phyloP scores from a whole-genome alignment of 306 rosid genomes.

The Vigna hirtella region DNA sequence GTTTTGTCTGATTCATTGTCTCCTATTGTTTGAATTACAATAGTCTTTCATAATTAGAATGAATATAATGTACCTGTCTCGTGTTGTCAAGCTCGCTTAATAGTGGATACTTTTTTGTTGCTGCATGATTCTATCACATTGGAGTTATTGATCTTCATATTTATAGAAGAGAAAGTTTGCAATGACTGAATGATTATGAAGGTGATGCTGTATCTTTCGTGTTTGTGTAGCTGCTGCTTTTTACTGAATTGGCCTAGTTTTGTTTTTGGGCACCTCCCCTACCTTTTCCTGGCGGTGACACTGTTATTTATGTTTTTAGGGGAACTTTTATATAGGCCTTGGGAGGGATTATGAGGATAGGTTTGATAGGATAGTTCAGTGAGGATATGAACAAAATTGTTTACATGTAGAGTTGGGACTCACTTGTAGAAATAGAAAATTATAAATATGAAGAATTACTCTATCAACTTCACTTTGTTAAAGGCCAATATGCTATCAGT shows the following conservation, averaged over 20 bases:
- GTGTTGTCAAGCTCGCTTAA: conserved; percentile 3
- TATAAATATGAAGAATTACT: conserved; percentile 1
- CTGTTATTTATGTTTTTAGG: not conserved
- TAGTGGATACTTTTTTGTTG: not conserved
- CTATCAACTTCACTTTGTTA: conserved; percentile 23
- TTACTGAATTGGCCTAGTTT: not conserved
- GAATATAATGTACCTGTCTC: conserved; percentile 5
- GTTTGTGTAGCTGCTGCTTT: not conserved
- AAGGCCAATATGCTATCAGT: not conserved
- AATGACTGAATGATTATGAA: conserved; percentile 8
- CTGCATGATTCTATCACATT: not conserved
- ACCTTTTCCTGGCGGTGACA: not conserved
- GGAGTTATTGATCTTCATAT: conserved; percentile 17
- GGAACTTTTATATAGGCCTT: conserved; percentile 26
- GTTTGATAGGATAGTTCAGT: conserved; percentile 12
- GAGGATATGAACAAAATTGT: not conserved
- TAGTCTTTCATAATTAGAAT: conserved; percentile 7
- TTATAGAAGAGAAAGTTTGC: not conserved
- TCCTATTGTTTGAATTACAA: conserved; percentile 7
- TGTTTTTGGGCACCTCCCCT: conserved; percentile 1
- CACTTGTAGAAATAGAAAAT: conserved; percentile 27
- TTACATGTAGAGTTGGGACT: conserved; percentile 9
- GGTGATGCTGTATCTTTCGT: not conserved
- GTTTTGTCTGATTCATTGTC: conserved; percentile 34
- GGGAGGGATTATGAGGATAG: too few species aligned